Evolutionary conservation across 495 filamentous ascomycete genomes (phyloP), one percentile per base, ranked within the genome.

Genomic region (Darksidea phi): DNA sequence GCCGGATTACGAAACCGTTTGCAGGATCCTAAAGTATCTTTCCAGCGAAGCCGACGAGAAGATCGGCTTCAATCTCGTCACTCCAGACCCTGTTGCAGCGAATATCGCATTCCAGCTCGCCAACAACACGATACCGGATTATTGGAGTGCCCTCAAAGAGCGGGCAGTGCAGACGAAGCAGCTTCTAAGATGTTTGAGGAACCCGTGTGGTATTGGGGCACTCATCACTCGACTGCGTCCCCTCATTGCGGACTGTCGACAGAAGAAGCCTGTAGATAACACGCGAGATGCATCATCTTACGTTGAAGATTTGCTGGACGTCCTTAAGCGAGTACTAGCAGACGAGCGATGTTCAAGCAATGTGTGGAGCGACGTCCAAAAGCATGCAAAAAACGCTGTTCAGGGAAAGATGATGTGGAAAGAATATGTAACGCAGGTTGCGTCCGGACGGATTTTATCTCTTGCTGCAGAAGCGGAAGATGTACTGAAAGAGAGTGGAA

Each of bases 401-500:
- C 77, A 71, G 59, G 80, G 76, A 62, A 77, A 71, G 42, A 61
- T 84, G 26, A 70, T 83, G 10, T 90, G 88, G 89, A 84, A 81
- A 68, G 88, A 91, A 63, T 74, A 84, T 56, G 69, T 82, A 36
- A 82, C 69, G 20, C 80, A 92, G 32, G 73, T 92, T 47, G 87
- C 84, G 12, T 82, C 85, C 43, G 87, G 92, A 24, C 88, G 82
- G 64, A 73, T 97, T 20, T 67, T 95, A 13, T 86, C 88, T 0
- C 70, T 83, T 48, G 80, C 84, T 36, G 90, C 91, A 12, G 89
- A 97, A 73, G 90, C 88, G n/a, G 79, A 86, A 23, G 78, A 82
- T 45, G 67, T 86, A 45, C 60, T 77, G 42, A 74, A 76, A 61
- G 59, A 73, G 60, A 68, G 24, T 59, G 71, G 43, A 32, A 6